Evolutionary conservation across 768 basidiomycete genomes (phyloP).

Genomic region (Rhodotorula toruloides): DNA sequence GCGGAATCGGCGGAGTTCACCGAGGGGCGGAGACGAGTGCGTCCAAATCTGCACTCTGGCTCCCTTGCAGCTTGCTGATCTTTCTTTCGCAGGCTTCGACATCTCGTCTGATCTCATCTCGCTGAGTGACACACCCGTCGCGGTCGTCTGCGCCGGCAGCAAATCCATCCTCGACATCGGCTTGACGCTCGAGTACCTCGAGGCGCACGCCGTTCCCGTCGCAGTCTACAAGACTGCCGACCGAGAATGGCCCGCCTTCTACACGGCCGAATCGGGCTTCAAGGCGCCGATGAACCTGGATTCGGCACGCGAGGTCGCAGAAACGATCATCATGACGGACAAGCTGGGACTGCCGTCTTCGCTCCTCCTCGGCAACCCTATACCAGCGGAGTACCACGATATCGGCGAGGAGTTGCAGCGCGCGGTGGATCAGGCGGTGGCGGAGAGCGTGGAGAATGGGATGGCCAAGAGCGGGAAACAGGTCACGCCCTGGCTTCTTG

Average conservation of each 20-base stretch:
- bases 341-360: conserved; percentile 66
- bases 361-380: conserved; percentile 79
- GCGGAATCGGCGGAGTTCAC: conserved; percentile 86
- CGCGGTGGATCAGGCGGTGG: conserved; percentile 75
- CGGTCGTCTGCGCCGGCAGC: conserved; percentile 83
- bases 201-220: conserved; percentile 91
- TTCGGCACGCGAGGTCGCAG: conserved; percentile 63
- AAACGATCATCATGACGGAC: conserved; percentile 53
- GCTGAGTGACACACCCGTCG: conserved; percentile 80
- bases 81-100: conserved; percentile 66
- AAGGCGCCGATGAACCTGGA: conserved; percentile 74
- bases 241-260: conserved; percentile 98
- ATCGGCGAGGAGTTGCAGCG: conserved; percentile 65
- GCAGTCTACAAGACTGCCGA: conserved; percentile 70
- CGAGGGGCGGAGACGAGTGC: conserved; percentile 65
- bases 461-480: conserved; percentile 77
- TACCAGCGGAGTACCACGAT: conserved; percentile 68
- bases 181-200: conserved; percentile 54
- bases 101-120: conserved; percentile 90
- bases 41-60: conserved; percentile 11
- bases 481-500: conserved; percentile 88
- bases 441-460: conserved; percentile 74
- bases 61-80: background rate
- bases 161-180: conserved; percentile 95
- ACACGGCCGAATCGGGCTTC: conserved; percentile 73